phyloP scores from a whole-genome alignment of 805 yeast genomes.

The Kluyveromyces dobzhanskii region DNA sequence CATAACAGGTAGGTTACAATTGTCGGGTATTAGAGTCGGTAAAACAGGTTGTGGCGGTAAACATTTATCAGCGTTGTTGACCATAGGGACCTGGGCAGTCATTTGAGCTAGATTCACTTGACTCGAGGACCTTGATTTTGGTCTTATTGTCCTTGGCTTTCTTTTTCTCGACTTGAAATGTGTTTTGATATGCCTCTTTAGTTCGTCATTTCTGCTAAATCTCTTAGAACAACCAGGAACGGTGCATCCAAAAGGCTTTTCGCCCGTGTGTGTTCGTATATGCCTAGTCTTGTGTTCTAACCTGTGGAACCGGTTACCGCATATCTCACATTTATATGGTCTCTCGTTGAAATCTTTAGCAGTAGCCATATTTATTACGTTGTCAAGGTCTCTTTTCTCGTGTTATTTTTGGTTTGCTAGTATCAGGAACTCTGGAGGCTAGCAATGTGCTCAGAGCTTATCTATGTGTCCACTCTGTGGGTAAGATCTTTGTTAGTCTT shows the following conservation, averaged over 20 bases:
- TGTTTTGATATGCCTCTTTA: constrained; percentile 77
- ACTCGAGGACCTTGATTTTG: no score
- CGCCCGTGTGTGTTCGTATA: constrained; percentile 89
- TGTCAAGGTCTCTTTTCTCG: no score
- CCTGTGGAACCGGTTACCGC: constrained; percentile 80
- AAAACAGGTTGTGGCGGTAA: not conserved
- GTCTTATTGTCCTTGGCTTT: constrained; percentile 17
- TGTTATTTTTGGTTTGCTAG: no score
- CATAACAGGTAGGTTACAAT: not conserved
- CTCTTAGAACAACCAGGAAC: constrained; percentile 79
- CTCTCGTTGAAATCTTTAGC: constrained; percentile 31
- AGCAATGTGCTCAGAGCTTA: no score
- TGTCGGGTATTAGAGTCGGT: not conserved
- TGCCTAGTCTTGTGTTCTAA: constrained; percentile 89
- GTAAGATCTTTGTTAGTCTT: no score
- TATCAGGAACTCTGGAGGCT: no score
- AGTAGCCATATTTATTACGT: constrained; percentile 5
- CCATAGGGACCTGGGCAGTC: not conserved
- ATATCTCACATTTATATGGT: constrained; percentile 79
- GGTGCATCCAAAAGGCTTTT: constrained; percentile 79
- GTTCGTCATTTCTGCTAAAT: constrained; percentile 75
- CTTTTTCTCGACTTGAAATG: constrained; percentile 53
- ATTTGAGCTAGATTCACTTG: not conserved
- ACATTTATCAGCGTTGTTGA: not conserved
- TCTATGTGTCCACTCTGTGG: no score